These are phyloP conservation scores for Chrysoporthe cubensis DNA, from an alignment of 2,329 filamentous ascomycete genomes.

Conservation along the genomic window DNA sequence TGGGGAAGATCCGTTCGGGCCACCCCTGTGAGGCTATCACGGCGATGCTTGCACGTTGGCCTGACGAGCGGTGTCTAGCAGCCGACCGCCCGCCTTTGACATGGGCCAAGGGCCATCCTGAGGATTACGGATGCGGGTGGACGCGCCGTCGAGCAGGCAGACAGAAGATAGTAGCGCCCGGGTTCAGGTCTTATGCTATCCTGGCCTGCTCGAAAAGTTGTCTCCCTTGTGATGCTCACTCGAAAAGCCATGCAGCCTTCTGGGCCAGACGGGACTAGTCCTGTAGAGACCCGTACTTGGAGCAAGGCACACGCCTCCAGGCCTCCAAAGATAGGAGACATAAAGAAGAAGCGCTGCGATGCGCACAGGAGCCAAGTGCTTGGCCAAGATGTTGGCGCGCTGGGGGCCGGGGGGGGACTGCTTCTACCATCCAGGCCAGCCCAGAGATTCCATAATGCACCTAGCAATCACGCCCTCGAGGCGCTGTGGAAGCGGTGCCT, in stretches of 20 bases:
- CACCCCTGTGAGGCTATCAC: conserved; percentile 38
- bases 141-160: neutral
- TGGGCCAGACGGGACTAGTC: neutral
- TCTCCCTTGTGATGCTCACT: neutral
- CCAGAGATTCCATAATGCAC: neutral
- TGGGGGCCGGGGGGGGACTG: too few relatives aligned
- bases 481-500: too few relatives aligned
- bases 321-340: neutral
- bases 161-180: neutral
- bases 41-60: neutral
- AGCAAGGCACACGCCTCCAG: neutral
- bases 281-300: neutral
- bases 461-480: too few relatives aligned
- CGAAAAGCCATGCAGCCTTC: neutral
- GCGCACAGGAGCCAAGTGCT: neutral
- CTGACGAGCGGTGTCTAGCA: neutral
- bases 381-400: neutral
- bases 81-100: neutral
- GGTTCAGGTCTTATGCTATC: neutral
- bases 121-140: neutral
- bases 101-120: neutral
- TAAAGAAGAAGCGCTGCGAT: neutral
- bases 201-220: neutral
- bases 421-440: neutral
- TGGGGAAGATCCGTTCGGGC: conserved; percentile 53